Evolutionary conservation across 2,329 filamentous ascomycete genomes (phyloP).

Genomic region (Cadophora sp.): DNA sequence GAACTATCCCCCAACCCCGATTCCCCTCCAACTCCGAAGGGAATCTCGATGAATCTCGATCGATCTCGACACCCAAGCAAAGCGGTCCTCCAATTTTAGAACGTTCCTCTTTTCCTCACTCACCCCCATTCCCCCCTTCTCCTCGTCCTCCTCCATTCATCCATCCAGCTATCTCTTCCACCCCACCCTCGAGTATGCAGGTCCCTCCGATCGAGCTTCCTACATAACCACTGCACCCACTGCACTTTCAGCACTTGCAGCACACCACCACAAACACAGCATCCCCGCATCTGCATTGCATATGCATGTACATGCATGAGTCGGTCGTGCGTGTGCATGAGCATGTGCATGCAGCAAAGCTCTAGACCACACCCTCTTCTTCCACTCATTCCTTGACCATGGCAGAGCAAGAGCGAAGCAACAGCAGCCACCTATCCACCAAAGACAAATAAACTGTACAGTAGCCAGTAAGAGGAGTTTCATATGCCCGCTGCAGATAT

Average conservation of each 20-base stretch:
- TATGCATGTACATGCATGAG: conserved; percentile 18
- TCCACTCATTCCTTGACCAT: no score
- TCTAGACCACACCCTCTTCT: conserved; percentile 14
- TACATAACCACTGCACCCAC: conserved; percentile 12
- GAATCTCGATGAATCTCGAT: conserved; percentile 1
- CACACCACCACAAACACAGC: background rate
- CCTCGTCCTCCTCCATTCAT: background rate
- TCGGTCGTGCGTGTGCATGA: conserved; percentile 12
- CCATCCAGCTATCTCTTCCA: background rate
- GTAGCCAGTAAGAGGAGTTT: background rate
- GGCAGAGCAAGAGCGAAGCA: no score
- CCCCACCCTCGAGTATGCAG: conserved; percentile 22
- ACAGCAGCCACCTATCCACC: background rate
- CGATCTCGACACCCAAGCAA: background rate
- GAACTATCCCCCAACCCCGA: background rate
- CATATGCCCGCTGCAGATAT: background rate
- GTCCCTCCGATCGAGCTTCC: conserved; percentile 26
- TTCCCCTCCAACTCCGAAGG: background rate
- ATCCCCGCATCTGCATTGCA: conserved; percentile 5
- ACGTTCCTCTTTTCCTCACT: conserved; percentile 2
- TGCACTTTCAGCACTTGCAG: background rate
- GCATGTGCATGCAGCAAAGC: conserved; percentile 10
- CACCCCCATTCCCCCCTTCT: background rate
- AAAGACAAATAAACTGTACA: background rate
- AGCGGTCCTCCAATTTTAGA: background rate